Percentiles rank a stretch among this genome's conserved stretches.
Conservation (phyloP, 2,329 filamentous ascomycete genomes). For the Ilyonectria sp. region DNA sequence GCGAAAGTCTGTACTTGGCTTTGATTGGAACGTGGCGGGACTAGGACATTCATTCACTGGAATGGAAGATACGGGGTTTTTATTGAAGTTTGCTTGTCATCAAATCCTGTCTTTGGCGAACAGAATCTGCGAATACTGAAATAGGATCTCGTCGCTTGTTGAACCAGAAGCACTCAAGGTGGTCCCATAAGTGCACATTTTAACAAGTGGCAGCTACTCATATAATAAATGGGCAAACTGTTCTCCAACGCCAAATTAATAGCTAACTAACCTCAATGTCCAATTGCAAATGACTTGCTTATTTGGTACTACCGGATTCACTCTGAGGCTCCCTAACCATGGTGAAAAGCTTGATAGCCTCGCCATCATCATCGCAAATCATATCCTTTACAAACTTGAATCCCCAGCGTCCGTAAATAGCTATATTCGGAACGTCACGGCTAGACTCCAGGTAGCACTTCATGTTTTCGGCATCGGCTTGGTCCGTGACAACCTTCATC, state of each 20-base stretch:
- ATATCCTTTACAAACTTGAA: conserved; percentile 77
- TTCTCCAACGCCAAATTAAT: neutral
- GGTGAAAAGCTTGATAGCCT: conserved; percentile 66
- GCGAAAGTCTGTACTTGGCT: neutral
- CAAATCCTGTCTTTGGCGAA: no score
- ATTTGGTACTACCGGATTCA: conserved; percentile 45
- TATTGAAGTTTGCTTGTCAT: no score
- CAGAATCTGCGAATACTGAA: no score
- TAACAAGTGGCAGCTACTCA: no score
- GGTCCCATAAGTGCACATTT: no score
- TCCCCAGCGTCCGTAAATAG: conserved; percentile 79
- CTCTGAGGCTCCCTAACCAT: conserved; percentile 61
- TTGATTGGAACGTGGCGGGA: neutral
- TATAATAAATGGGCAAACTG: no score
- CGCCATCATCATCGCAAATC: conserved; percentile 75
- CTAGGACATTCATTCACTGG: no score
- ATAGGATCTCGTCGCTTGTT: no score
- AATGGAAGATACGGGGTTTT: no score
- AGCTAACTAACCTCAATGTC: neutral
- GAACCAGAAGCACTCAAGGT: no score
- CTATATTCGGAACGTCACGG: conserved; percentile 76
- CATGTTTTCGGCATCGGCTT: conserved; percentile 75
- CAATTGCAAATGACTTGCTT: neutral
- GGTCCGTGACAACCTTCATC: conserved; percentile 74
- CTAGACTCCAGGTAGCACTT: conserved; percentile 81